Conservation (phyloP, 2,329 filamentous ascomycete genomes). For the Alternaria longipes region DNA sequence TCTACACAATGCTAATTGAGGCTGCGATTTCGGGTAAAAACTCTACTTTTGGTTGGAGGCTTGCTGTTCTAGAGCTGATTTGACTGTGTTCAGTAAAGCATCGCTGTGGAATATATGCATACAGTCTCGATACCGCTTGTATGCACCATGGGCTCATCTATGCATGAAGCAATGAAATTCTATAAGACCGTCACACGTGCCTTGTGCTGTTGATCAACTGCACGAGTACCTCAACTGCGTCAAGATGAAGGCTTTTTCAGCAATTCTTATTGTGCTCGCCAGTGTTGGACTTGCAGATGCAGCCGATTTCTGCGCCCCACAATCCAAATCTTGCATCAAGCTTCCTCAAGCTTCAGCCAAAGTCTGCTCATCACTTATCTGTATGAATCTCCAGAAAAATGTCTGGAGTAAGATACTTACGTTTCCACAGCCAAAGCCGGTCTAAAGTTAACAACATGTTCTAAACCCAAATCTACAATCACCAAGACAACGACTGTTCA, state of each 20-base stretch:
- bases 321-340: background rate
- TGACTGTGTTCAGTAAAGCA: background rate
- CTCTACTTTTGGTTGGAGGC: background rate
- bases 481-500: background rate
- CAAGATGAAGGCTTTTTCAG: background rate
- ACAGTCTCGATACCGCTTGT: background rate
- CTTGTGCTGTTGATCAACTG: background rate
- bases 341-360: background rate
- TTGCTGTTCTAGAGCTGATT: background rate
- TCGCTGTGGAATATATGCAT: background rate
- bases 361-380: background rate
- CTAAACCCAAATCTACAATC: background rate
- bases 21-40: background rate
- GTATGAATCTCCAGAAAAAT: background rate
- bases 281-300: background rate
- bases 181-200: background rate
- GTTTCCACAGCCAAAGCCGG: background rate
- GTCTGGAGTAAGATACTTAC: background rate
- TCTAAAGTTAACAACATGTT: background rate
- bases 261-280: background rate
- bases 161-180: background rate
- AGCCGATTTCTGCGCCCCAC: background rate
- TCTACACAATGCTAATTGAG: background rate
- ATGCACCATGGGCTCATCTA: background rate
- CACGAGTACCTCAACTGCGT: background rate